Evolutionary conservation across 306 rosid species (phyloP), one percentile per base, ranked within the genome.

Genomic region (Inga oerstediana): DNA sequence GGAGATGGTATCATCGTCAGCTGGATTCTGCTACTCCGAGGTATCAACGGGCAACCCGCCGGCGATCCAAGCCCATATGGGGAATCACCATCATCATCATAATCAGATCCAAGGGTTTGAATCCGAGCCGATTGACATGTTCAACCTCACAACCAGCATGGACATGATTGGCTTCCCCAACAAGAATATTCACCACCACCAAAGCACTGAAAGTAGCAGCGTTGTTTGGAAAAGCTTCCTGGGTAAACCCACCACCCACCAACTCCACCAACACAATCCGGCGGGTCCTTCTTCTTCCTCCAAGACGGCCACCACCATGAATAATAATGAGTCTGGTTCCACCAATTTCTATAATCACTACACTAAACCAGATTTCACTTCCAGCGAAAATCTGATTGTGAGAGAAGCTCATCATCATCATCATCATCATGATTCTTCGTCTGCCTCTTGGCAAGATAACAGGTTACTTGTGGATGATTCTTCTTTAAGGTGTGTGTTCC

Each of bases 401-500:
- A 87, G 83, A 58, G 70, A 81, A 67, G 14, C 72, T 14, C 45
- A 66, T 35, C 6, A 70, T 75, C 78, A 66, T 35, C 6, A 70
- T 75, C 78, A 67, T 17, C 75, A 70, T 76, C 78, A 78, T 35
- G 79, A 81, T 10, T 35, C 86, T 43, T 11, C 35, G 0, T n/a
- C 35, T 71, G 85, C 86, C 51, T 15, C 79, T 30, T 90, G 92
- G 94, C 87, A 77, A 45, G 83, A 90, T 69, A 77, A 80, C 70
- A 88, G 87, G 79, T 5, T 90, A 67, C 35, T 88, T 12, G 86
- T 90, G 15, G 91, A 86, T 79, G 92, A 92, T 79, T 90, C 94
- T 77, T 89, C 94, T 27, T 30, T 92, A 45, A 85, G 97, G 78
- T 93, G 97, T 76, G 92, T 91, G 41, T 92, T 95, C 52, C 94